A percentile compares a stretch with the other conserved stretches of the same genome.
Evolutionary conservation across 225 moss, liverwort and hornwort genomes (phyloP).

Genomic region (Straminergon stramineum): DNA sequence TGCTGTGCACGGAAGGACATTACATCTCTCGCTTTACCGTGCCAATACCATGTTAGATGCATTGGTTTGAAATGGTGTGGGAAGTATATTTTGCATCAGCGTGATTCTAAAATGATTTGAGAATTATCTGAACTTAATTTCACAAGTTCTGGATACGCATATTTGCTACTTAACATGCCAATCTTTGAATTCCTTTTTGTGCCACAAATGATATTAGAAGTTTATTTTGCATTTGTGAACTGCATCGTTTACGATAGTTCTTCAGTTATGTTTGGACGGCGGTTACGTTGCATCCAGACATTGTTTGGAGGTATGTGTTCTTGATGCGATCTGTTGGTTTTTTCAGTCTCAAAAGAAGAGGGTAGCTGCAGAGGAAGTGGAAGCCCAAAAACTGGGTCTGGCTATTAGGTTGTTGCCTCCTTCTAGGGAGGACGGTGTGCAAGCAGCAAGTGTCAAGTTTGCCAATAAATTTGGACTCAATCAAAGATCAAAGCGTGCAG

Average conservation of each 20-base stretch:
- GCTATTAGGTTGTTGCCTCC: conserved; percentile 70
- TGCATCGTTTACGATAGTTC: not conserved
- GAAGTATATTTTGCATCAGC: not conserved
- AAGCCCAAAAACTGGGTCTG: conserved; percentile 70
- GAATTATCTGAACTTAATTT: not conserved
- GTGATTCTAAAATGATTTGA: not conserved
- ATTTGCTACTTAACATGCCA: not conserved
- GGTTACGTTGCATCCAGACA: not conserved
- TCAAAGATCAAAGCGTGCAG: conserved; percentile 71
- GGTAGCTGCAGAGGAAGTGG: conserved; percentile 71
- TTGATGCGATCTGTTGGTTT: not conserved
- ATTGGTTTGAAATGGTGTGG: not conserved
- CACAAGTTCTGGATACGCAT: not conserved
- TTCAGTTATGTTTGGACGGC: not conserved
- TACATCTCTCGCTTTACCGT: not conserved
- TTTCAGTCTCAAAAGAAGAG: conserved; percentile 81
- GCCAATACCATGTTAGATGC: not conserved
- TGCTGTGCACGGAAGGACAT: not conserved
- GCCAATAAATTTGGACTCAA: conserved; percentile 61
- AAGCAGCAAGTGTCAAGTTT: conserved; percentile 68
- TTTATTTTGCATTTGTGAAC: not conserved
- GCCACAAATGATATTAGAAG: not conserved
- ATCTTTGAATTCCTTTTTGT: not conserved
- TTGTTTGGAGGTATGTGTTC: not conserved
- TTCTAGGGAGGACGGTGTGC: conserved; percentile 53